These are phyloP conservation scores for Cyanodermella asteris DNA, from an alignment of 2,329 filamentous ascomycete genomes.

Conservation along the genomic window DNA sequence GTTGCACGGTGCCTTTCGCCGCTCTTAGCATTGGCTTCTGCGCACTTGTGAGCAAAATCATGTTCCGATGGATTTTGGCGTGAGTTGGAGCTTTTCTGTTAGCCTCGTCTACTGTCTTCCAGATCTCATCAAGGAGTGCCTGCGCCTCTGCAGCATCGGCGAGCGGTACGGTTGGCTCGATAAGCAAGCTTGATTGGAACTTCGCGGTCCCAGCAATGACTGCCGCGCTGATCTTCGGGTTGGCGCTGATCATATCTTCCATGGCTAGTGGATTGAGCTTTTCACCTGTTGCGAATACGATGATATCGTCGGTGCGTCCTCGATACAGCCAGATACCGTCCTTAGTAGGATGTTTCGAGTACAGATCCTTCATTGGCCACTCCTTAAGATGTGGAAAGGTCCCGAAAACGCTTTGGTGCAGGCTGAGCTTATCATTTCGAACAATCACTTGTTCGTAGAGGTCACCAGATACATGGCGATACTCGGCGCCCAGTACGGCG, in stretches of 20 bases:
- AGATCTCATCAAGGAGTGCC: conserved; percentile 21
- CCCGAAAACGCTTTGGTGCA: conserved; percentile 2
- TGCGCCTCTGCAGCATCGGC: conserved; percentile 5
- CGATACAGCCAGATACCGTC: conserved; percentile 16
- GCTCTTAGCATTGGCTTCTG: conserved; percentile 24
- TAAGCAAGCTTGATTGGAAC: conserved; percentile 16
- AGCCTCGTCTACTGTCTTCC: conserved; percentile 21
- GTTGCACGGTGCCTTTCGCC: conserved; percentile 24
- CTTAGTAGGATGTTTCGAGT: conserved; percentile 16
- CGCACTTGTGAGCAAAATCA: conserved; percentile 19
- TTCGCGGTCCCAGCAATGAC: conserved; percentile 16
- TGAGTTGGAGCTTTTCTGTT: conserved; percentile 21
- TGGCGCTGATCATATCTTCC: conserved; percentile 16
- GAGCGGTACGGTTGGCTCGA: conserved; percentile 13
- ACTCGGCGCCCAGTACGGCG: conserved; percentile 1
- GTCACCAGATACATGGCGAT: conserved; percentile 2
- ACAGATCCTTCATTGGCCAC: conserved; percentile 20
- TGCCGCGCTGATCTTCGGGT: conserved; percentile 14
- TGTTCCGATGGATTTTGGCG: conserved; percentile 20
- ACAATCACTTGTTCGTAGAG: conserved; percentile 2
- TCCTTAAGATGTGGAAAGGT: conserved; percentile 8
- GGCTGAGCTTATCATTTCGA: conserved; percentile 1
- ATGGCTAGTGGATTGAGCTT: conserved; percentile 23
- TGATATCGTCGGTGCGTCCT: conserved; percentile 21
- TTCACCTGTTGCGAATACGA: conserved; percentile 23